Base-by-base conservation (phyloP, 140 eudicot species). In the Oenanthe javanica region DNA sequence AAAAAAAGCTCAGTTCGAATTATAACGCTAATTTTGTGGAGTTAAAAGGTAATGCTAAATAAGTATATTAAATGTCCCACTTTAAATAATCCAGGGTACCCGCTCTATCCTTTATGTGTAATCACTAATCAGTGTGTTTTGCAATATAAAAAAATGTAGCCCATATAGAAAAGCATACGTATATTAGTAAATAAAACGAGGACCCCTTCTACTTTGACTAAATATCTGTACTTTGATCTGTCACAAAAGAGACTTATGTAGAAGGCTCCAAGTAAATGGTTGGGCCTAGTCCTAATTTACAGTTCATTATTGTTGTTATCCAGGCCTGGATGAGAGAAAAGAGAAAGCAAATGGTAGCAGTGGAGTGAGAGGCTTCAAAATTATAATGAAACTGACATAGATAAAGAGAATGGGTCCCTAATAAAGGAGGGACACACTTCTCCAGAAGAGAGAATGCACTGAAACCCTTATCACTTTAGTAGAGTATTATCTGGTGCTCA, bases 271-370 rank as follows among this genome's bases (percentile, higher is more conserved):
- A 64, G 77, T n/a, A 15, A 63, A 46, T 49, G 50, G 76, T 25
- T 66, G 82, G 76, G 76, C 82, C 76, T 11, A 79, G 76, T 8
- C 76, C 49, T 48, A n/a, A 61, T 66, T 66, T 61, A 63, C 82
- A 79, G 76, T 79, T 79, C 76, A 79, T 67, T 6, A 36, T 21
- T 75, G 76, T 79, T 66, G 73, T 67, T 46, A 64, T 46, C 49
- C 82, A 15, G 55, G 31, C 73, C 73, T 66, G 40, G 19, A 66
- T 12, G 18, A 42, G 16, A 23, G 76, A 10, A 25, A 79, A 64
- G 40, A 4, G 73, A 67, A 67, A 67, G 42, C 73, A 18, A 16
- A 51, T 18, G 43, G 19, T 63, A 66, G 47, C 14, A 64, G 52
- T 67, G 27, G 36, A 15, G 31, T 63, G 76, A 43, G 48, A 27